phyloP scores from a whole-genome alignment of 129 eudicot species.

The Pittosporum tobira region DNA sequence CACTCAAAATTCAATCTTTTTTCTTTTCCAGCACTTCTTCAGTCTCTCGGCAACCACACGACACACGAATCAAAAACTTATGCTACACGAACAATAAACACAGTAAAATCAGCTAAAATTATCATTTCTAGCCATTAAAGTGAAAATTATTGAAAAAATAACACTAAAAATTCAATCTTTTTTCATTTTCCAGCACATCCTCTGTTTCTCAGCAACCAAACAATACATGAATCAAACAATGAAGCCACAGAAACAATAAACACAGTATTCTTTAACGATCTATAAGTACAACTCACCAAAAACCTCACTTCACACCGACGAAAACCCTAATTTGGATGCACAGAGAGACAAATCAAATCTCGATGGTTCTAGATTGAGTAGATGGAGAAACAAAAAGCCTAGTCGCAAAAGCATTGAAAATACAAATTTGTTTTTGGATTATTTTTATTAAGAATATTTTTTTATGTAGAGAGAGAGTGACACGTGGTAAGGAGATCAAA shows the following conservation, averaged over 20 bases:
- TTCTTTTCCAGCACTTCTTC: too few species aligned
- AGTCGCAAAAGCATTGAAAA: slow-evolving; percentile 5
- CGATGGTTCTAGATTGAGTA: slow-evolving; percentile 33
- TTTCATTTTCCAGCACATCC: neutral
- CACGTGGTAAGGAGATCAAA: slow-evolving; percentile 70
- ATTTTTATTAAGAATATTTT: slow-evolving; percentile 2
- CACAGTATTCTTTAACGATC: slow-evolving; percentile 20
- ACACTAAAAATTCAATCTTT: neutral
- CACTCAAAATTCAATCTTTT: too few species aligned
- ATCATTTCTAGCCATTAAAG: too few species aligned
- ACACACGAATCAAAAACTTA: too few species aligned
- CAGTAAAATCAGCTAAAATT: too few species aligned
- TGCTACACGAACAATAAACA: too few species aligned
- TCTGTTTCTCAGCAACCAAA: slow-evolving; percentile 7
- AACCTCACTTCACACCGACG: slow-evolving; percentile 9
- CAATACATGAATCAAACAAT: slow-evolving; percentile 5
- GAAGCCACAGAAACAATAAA: neutral
- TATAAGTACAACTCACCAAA: slow-evolving; percentile 32
- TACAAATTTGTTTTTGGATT: slow-evolving; percentile 4
- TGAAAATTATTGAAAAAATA: slow-evolving; percentile 7
- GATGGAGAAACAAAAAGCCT: slow-evolving; percentile 20
- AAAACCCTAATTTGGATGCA: slow-evolving; percentile 38
- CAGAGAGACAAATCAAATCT: slow-evolving; percentile 39
- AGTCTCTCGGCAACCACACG: too few species aligned
- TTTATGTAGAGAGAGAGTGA: slow-evolving; percentile 17